Percentiles rank a stretch among this genome's conserved stretches.
phyloP scores from a whole-genome alignment of 2,329 filamentous ascomycete genomes.

The Exophiala bonariae region DNA sequence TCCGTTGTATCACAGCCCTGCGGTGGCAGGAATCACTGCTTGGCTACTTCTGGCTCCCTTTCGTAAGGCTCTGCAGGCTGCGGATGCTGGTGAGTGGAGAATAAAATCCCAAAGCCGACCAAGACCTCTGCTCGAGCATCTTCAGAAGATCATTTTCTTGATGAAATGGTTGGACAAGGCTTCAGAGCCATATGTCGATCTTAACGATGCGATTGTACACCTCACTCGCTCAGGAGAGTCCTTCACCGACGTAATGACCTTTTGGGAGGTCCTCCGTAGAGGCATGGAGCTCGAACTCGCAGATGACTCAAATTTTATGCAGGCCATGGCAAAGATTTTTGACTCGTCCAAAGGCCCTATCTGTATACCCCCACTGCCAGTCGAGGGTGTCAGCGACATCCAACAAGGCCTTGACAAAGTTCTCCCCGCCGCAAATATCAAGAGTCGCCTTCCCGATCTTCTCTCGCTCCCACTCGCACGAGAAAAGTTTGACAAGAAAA shows the following conservation, averaged over 20 bases:
- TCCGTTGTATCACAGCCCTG: conserved; percentile 45
- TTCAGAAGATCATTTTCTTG: conserved; percentile 54
- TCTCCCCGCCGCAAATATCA: conserved; percentile 7
- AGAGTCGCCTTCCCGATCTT: conserved; percentile 44
- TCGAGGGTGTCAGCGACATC: conserved; percentile 38
- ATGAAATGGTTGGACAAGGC: conserved; percentile 46
- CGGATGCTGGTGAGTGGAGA: conserved; percentile 48
- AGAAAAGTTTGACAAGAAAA: conserved; percentile 55
- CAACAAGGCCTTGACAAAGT: conserved; percentile 32
- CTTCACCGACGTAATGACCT: conserved; percentile 55
- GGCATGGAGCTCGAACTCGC: conserved; percentile 54
- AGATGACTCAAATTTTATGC: conserved; percentile 41
- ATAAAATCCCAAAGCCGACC: conserved; percentile 47
- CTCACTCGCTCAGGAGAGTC: conserved; percentile 43
- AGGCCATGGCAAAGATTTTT: conserved; percentile 46
- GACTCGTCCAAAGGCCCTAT: conserved; percentile 37
- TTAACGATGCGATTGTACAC: conserved; percentile 41
- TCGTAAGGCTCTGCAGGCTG: conserved; percentile 54
- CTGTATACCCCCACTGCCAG: conserved; percentile 34
- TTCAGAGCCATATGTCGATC: conserved; percentile 40
- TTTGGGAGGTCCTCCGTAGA: conserved; percentile 55
- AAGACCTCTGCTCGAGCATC: conserved; percentile 50
- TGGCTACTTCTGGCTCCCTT: conserved; percentile 63
- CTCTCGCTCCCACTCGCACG: conserved; percentile 58
- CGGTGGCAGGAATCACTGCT: conserved; percentile 57